Base-by-base conservation (phyloP, 768 basidiomycete genomes). In the Suillus fuscotomentosus region DNA sequence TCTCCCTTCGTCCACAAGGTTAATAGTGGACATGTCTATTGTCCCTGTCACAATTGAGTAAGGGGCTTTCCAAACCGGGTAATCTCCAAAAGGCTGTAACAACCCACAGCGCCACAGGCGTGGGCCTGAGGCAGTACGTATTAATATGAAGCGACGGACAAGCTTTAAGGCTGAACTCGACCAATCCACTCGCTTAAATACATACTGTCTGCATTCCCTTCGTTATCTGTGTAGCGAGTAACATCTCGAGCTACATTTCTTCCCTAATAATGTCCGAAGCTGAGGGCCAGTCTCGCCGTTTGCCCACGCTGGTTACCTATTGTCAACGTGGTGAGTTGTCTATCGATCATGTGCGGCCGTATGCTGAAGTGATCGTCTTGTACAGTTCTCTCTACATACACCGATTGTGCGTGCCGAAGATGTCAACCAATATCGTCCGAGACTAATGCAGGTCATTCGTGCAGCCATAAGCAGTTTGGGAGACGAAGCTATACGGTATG, bases 261-360 rank as follows among this genome's bases (percentile, higher is more conserved):
- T 60, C 39, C 42, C 47, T 42, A 34, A 83, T 81, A 78, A 68
- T 72, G 60, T 69, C 73, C 48, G 78, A 82, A 34, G 66, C 67
- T 53, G 81, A 82, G 60, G 50, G 63, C 22, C 60, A 67, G 36
- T 67, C 68, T 63, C 77, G 80, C 62, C 82, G 83, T 31, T 75
- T 93, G 27, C 89, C 86, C 27, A 81, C 86, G 41, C 83, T 94
- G 41, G 87, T 89, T 2, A 78, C 83, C 47, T 83, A 85, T 57
- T 94, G 92, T 68, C 91, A 92, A 74, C 84, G 89, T 73, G 86
- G 91, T 92, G 68, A 74, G 86, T 68, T 47, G 3, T 31, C 55
- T 65, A 38, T 55, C 43, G 61, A 42, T 34, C 63, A 59, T 67
- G 41, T 36, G 66, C 53, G 63, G 31, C 42, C 5, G 48, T 4